Conservation (phyloP, 495 filamentous ascomycete species). For the Bacidia gigantensis region DNA sequence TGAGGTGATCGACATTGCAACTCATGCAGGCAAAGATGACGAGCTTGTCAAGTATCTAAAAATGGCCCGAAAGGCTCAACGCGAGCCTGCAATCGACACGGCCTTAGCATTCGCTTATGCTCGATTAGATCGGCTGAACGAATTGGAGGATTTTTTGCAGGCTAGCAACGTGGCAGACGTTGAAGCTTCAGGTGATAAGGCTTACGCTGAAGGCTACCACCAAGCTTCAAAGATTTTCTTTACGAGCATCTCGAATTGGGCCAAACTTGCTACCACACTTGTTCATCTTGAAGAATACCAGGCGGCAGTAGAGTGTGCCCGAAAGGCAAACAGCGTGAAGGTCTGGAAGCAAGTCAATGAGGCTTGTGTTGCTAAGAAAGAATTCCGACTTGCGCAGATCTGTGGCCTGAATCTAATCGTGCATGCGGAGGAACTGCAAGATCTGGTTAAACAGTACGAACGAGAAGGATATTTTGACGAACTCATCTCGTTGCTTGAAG, state of each 20-base stretch:
- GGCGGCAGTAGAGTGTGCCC: conserved; percentile 92
- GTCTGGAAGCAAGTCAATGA: conserved; percentile 99
- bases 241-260: conserved; percentile 98
- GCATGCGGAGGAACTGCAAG: conserved; percentile 89
- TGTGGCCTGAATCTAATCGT: conserved; percentile 98
- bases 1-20: conserved; percentile 94
- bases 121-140: conserved; percentile 75
- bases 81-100: conserved; percentile 90
- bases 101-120: conserved; percentile 87
- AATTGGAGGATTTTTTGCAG: conserved; percentile 93
- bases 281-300: conserved; percentile 97
- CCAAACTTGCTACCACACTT: conserved; percentile 91
- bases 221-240: conserved; percentile 99
- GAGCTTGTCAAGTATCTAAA: conserved; percentile 93
- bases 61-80: conserved; percentile 93
- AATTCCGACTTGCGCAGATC: conserved; percentile 97
- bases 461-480: conserved; percentile 96
- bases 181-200: conserved; percentile 94
- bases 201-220: conserved; percentile 86
- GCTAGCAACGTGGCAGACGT: conserved; percentile 89
- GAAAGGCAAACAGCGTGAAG: conserved; percentile 98
- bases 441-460: conserved; percentile 93
- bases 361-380: conserved; percentile 94
- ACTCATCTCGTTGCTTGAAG: conserved; percentile 86
- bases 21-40: conserved; percentile 93